phyloP scores from a whole-genome alignment of 441 rosid species.

The Adansonia gregorii region DNA sequence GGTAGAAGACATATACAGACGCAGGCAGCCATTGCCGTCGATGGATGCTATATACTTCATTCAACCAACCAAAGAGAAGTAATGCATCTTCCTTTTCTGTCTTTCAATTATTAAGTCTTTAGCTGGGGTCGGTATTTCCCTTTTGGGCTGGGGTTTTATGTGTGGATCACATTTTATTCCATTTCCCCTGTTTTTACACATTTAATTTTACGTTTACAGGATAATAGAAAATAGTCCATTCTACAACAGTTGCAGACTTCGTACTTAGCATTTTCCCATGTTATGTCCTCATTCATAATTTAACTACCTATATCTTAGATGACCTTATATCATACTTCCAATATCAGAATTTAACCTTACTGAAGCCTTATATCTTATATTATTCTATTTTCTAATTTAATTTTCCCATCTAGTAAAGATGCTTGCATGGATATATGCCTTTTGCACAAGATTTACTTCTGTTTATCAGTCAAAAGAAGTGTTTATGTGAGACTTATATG shows the following conservation, averaged over 20 bases:
- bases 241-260: neutral
- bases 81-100: slow-evolving; percentile 31
- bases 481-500: neutral
- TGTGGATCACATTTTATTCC: neutral
- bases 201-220: neutral
- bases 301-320: neutral
- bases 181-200: neutral
- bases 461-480: neutral
- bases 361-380: neutral
- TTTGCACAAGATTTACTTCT: neutral
- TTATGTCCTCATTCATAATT: slow-evolving; percentile 3
- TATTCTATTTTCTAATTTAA: neutral
- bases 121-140: neutral
- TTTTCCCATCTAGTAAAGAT: neutral
- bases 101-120: slow-evolving; percentile 13
- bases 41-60: slow-evolving; percentile 94
- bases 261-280: neutral
- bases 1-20: slow-evolving; percentile 86
- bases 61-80: slow-evolving; percentile 92
- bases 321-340: neutral
- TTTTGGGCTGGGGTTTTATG: neutral
- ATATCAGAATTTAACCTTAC: neutral
- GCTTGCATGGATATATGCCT: neutral
- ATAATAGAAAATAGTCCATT: neutral
- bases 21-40: slow-evolving; percentile 86